These are phyloP conservation scores for Colletotrichum cereale DNA, from an alignment of 2,329 filamentous ascomycete genomes.

Conservation along the genomic window DNA sequence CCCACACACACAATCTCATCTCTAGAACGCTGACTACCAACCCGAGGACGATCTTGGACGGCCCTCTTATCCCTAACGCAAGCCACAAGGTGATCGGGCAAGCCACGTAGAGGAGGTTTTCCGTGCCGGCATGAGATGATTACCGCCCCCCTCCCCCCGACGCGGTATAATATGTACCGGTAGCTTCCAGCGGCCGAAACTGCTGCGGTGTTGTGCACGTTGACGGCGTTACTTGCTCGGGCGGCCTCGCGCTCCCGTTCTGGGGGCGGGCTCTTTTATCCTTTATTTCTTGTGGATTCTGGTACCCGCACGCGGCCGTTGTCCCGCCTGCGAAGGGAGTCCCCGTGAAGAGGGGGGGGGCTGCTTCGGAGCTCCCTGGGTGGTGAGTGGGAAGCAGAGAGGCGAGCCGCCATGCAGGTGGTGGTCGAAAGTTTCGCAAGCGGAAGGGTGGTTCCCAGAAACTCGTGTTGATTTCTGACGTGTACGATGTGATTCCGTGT, in stretches of 20 bases:
- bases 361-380: background rate
- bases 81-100: background rate
- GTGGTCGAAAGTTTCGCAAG: background rate
- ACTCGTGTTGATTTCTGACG: background rate
- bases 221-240: background rate
- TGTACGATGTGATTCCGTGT: background rate
- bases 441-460: background rate
- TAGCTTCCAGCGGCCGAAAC: background rate
- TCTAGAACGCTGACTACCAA: background rate
- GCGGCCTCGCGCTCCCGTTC: background rate
- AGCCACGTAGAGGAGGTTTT: background rate
- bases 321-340: no score
- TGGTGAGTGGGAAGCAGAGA: background rate
- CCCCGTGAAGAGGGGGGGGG: background rate
- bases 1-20: slow-evolving; percentile 6
- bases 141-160: background rate
- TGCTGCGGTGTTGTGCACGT: background rate
- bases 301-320: background rate
- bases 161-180: background rate
- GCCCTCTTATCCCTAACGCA: background rate
- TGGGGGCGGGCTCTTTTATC: no score
- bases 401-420: background rate
- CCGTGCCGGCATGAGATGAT: background rate
- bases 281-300: no score
- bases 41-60: background rate